Conservation (phyloP, 768 basidiomycete genomes). For the Boletus pseudopeckii region DNA sequence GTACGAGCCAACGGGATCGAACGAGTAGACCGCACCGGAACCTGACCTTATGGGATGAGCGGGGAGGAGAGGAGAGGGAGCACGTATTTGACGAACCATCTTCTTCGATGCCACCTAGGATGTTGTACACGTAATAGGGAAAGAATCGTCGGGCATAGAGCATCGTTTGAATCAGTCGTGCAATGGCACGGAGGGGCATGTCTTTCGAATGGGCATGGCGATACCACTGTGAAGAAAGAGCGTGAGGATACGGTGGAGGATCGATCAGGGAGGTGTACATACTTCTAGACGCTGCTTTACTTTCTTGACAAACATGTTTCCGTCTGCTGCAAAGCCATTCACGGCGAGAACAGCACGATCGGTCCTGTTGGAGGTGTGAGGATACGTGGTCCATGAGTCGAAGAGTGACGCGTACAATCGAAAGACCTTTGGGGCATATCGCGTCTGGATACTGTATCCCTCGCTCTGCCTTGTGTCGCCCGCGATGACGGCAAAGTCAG, state of each 20-base stretch:
- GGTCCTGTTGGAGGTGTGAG: constrained; percentile 50
- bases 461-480: constrained; percentile 96
- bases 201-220: constrained; percentile 95
- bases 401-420: constrained; percentile 60
- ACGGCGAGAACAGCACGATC: constrained; percentile 92
- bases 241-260: background rate
- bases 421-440: constrained; percentile 96
- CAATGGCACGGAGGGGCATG: constrained; percentile 95
- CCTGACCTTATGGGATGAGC: constrained; percentile 44
- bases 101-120: constrained; percentile 93
- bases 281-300: constrained; percentile 96
- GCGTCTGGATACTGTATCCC: constrained; percentile 97
- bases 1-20: constrained; percentile 97
- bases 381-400: too few species aligned
- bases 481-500: constrained; percentile 91
- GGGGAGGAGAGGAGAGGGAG: background rate
- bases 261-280: constrained; percentile 24
- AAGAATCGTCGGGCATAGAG: constrained; percentile 95
- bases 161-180: constrained; percentile 98
- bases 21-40: constrained; percentile 97
- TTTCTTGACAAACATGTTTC: constrained; percentile 96
- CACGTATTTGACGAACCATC: constrained; percentile 61
- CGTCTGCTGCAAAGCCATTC: constrained; percentile 97
- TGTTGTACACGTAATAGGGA: constrained; percentile 97
- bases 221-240: constrained; percentile 71